Evolutionary conservation across 2,329 filamentous ascomycete genomes (phyloP).

Genomic region (Lachnellula occidentalis): DNA sequence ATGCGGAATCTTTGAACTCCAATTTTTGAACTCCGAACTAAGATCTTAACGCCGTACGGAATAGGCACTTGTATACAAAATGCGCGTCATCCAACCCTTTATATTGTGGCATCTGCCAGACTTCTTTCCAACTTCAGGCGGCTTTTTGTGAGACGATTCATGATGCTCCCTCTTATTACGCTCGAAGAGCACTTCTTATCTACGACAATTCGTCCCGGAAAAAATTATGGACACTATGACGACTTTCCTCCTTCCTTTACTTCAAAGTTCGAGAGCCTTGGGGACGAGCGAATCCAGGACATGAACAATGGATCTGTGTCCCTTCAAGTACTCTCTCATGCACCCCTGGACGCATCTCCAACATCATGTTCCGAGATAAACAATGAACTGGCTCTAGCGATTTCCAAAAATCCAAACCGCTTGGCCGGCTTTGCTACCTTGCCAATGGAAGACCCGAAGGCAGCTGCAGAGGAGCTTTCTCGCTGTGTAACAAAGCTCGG

Average conservation of each 20-base stretch:
- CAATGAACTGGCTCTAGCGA: constrained; percentile 29
- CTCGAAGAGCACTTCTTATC: constrained; percentile 38
- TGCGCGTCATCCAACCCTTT: no score
- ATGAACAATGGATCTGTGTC: constrained; percentile 24
- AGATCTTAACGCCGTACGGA: no score
- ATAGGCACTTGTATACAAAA: no score
- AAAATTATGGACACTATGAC: constrained; percentile 24
- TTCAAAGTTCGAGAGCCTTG: constrained; percentile 17
- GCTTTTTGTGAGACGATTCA: not conserved
- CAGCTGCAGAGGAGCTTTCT: constrained; percentile 33
- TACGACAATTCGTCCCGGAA: constrained; percentile 9
- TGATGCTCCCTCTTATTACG: constrained; percentile 31
- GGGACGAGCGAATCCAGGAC: constrained; percentile 21
- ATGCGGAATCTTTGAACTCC: no score
- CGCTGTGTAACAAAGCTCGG: constrained; percentile 39
- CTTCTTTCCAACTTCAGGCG: no score
- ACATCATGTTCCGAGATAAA: constrained; percentile 25
- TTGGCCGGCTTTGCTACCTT: constrained; percentile 40
- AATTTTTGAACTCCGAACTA: no score
- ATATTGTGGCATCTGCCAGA: no score
- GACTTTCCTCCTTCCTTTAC: not conserved
- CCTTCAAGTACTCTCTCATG: constrained; percentile 31
- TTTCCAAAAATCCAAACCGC: constrained; percentile 32
- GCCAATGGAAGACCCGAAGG: constrained; percentile 34
- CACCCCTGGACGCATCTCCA: constrained; percentile 11